Evolutionary conservation across 345 rosid species (phyloP), one percentile per base, ranked within the genome.

Genomic region (Gossypium longicalyx): DNA sequence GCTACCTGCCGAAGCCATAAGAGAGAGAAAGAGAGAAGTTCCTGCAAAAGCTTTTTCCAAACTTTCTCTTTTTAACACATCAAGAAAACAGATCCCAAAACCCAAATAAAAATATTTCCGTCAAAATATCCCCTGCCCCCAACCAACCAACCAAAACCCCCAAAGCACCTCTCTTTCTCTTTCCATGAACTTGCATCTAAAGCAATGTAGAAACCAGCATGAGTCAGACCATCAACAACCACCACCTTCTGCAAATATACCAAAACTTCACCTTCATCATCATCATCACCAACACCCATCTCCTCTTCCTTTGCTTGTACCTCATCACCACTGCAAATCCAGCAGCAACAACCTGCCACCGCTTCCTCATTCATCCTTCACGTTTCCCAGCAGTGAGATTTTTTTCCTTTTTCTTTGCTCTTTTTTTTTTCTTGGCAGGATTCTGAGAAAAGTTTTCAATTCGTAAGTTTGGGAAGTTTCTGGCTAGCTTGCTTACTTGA

Each of bases 131-230:
- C 34, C 34, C 34, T 5, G 4, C 34, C 5, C 7, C 38, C 38
- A n/a, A n/a, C 7, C 38, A 34, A 34, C 38, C 7, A 34, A 34
- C 7, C 7, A 34, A 5, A 34, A 34, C 41, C 41, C 41, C 41
- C 1, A 34, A 34, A 34, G 41, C 7, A 34, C 41, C 1, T 29
- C 38, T 29, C 5, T 34, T 34, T 67, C 76, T 82, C 81, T 82
- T 73, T 77, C 73, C 72, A 92, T 92, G 99, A 98, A 95, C 87
- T 90, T 87, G 85, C 91, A 88, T 80, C 89, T 89, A 90, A 93
- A 93, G 86, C 92, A 91, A 82, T 89, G 99, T 98, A 87, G 92
- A 82, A 88, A 74, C 84, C 91, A 83, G 81, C 84, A 89, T 75
- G 86, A 82, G 89, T 85, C 96, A 89, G 91, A 86, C 54, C 86